phyloP scores from a whole-genome alignment of 116 monocot species.

The Dioscorea cayenensis region DNA sequence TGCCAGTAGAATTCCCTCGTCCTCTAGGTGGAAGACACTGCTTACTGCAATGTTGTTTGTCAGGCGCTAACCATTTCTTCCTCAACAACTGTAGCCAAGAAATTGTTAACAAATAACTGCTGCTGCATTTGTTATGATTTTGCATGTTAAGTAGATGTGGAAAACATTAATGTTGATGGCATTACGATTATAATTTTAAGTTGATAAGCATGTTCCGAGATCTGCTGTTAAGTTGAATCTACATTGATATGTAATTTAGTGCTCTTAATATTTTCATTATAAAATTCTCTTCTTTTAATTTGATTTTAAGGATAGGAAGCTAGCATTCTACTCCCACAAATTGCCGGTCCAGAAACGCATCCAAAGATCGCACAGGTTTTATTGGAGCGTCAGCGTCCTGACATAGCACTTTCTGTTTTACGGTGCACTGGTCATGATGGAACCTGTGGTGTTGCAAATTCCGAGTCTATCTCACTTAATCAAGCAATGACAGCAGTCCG shows the following conservation, averaged over 20 bases:
- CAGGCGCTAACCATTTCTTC: too few species aligned
- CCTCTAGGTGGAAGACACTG: too few species aligned
- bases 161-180: background rate
- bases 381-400: slow-evolving; percentile 71
- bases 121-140: too few species aligned
- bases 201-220: background rate
- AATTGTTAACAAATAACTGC: too few species aligned
- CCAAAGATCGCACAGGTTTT: slow-evolving; percentile 81
- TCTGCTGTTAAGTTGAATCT: background rate
- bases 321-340: slow-evolving; percentile 61
- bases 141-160: background rate
- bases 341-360: slow-evolving; percentile 66
- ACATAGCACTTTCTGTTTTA: slow-evolving; percentile 61
- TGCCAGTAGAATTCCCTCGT: too few species aligned
- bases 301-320: slow-evolving; percentile 44
- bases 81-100: too few species aligned
- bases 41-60: too few species aligned
- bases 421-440: slow-evolving; percentile 69
- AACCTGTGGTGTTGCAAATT: slow-evolving; percentile 32
- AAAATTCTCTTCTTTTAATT: background rate
- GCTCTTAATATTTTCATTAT: background rate
- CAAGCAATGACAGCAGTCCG: slow-evolving; percentile 71
- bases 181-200: background rate
- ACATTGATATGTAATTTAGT: background rate
- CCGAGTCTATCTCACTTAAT: slow-evolving; percentile 28